A percentile compares a stretch with the other conserved stretches of the same genome.
Conservation (phyloP, 768 basidiomycete species). For the Auriscalpium microsporum region DNA sequence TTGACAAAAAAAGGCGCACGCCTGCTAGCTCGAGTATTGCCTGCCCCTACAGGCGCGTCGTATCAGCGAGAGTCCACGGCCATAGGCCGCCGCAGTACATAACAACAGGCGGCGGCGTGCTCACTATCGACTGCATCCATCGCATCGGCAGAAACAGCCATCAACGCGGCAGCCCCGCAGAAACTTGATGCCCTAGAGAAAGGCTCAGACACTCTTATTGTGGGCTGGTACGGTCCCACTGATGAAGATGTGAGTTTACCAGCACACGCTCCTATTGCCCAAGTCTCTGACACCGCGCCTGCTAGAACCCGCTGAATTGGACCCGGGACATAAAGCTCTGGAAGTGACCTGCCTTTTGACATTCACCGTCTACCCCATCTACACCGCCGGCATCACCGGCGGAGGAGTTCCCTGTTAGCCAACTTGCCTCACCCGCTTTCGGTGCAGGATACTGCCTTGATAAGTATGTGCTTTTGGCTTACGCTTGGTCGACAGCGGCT, state of each 20-base stretch:
- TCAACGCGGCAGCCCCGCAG: background rate
- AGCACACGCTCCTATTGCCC: too few species aligned
- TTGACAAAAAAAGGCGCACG: too few species aligned
- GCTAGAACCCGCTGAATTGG: conserved; percentile 20
- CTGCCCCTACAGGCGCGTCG: too few species aligned
- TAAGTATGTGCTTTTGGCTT: conserved; percentile 7
- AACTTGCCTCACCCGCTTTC: conserved; percentile 23
- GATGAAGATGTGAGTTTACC: conserved; percentile 10
- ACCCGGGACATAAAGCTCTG: conserved; percentile 20
- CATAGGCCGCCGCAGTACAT: too few species aligned
- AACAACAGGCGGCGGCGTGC: too few species aligned
- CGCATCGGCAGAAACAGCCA: background rate
- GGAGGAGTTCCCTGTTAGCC: conserved; percentile 21
- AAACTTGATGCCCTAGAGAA: conserved; percentile 2
- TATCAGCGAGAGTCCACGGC: too few species aligned
- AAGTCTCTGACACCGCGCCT: too few species aligned
- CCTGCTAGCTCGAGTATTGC: too few species aligned
- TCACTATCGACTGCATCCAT: background rate
- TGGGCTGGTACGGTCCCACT: conserved; percentile 19
- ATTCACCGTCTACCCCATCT: conserved; percentile 27
- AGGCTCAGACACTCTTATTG: conserved; percentile 14
- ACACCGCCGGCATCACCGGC: conserved; percentile 22
- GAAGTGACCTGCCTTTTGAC: conserved; percentile 28
- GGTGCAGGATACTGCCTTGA: conserved; percentile 18
- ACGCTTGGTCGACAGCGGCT: background rate